Conservation (phyloP, 208 protist genomes). For the Crithidia thermophila region DNA sequence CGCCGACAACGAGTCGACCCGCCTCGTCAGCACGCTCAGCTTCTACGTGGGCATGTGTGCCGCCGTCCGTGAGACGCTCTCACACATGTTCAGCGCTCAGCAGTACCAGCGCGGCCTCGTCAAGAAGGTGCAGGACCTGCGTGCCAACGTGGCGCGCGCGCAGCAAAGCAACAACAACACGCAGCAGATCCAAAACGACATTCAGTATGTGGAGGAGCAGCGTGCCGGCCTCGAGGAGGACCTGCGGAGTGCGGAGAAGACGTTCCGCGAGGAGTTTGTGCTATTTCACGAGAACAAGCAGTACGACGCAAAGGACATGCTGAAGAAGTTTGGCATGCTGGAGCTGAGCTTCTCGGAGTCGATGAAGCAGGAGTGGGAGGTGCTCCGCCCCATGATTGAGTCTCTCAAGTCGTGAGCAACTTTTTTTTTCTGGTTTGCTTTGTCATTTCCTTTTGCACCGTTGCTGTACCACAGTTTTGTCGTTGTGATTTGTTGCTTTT, state of each 20-base stretch:
- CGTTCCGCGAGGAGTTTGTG: conserved; percentile 68
- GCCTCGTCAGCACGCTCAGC: conserved; percentile 81
- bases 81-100: conserved; percentile 40
- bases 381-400: conserved; percentile 52
- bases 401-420: conserved; percentile 13
- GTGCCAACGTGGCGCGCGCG: conserved; percentile 29
- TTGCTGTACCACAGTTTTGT: neutral
- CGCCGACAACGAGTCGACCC: conserved; percentile 63
- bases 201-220: conserved; percentile 40
- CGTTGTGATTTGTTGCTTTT: conserved; percentile 1
- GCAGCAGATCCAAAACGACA: conserved; percentile 37
- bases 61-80: conserved; percentile 67
- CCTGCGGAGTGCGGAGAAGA: conserved; percentile 35
- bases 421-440: conserved; percentile 12
- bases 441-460: conserved; percentile 21
- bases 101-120: conserved; percentile 40
- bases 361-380: conserved; percentile 77
- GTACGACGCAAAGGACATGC: conserved; percentile 78
- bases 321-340: conserved; percentile 76
- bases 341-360: conserved; percentile 75
- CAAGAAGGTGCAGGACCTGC: conserved; percentile 30
- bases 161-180: conserved; percentile 29
- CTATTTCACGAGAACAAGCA: conserved; percentile 85
- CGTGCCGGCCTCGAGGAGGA: conserved; percentile 34
- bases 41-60: conserved; percentile 88